These are phyloP conservation scores for Alternaria burnsii DNA, from an alignment of 2,329 filamentous ascomycete genomes.

Conservation along the genomic window DNA sequence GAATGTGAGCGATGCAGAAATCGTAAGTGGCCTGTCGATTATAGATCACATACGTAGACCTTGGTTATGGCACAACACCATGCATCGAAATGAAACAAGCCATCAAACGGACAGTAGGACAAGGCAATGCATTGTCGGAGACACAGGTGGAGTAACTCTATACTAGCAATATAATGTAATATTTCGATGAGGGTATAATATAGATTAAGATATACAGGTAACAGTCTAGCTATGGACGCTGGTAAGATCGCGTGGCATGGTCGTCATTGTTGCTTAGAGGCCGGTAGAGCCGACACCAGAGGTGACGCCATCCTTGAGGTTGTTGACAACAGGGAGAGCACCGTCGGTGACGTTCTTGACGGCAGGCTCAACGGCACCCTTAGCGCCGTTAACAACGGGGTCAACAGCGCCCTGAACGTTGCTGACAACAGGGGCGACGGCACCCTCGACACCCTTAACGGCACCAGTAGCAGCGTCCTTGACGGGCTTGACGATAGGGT, in stretches of 20 bases:
- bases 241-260: neutral
- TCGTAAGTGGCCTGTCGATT: no score
- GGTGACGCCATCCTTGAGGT: neutral
- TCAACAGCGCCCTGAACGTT: neutral
- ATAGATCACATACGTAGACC: no score
- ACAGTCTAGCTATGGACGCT: neutral
- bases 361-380: neutral
- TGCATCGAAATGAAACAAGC: no score
- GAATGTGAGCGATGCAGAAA: no score
- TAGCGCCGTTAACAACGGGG: neutral
- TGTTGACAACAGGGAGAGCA: neutral
- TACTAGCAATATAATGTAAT: neutral
- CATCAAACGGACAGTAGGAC: no score
- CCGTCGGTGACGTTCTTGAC: neutral
- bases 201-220: neutral
- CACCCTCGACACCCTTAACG: neutral
- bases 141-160: accelerated
- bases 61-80: no score
- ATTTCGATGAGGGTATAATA: neutral
- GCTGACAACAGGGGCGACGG: neutral
- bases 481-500: neutral
- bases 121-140: no score
- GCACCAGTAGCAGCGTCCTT: neutral
- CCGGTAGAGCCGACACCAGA: neutral
- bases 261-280: neutral